A percentile compares a stretch with the other conserved stretches of the same genome.
Evolutionary conservation across 1,284 basidiomycete species (phyloP).

Genomic region (Cutaneotrichosporon cavernicola): DNA sequence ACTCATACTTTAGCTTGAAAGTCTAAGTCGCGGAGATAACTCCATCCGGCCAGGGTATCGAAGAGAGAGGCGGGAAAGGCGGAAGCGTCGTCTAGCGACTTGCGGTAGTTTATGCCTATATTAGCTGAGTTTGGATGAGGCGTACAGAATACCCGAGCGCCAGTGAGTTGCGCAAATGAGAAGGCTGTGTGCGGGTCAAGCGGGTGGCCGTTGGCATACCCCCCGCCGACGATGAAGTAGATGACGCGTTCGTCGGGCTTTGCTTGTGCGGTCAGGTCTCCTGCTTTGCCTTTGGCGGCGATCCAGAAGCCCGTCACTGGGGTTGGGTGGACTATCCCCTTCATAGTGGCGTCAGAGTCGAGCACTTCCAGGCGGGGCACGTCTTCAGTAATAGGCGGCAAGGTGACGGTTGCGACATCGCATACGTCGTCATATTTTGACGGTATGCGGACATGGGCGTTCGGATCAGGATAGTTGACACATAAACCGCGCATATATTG

Average conservation of each 20-base stretch:
- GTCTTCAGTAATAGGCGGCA: not conserved
- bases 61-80: slow-evolving; percentile 20
- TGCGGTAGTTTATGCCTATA: slow-evolving; percentile 24
- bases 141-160: slow-evolving; percentile 14
- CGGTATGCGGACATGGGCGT: slow-evolving; percentile 1
- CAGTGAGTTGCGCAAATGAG: slow-evolving; percentile 10
- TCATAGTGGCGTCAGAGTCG: not conserved
- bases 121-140: not conserved
- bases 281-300: not conserved
- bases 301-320: slow-evolving; percentile 12
- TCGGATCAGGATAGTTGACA: slow-evolving; percentile 12
- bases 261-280: not conserved
- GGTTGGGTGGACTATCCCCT: not conserved
- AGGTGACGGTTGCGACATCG: slow-evolving; percentile 1
- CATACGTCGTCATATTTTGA: slow-evolving; percentile 2
- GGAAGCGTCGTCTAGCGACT: slow-evolving; percentile 14
- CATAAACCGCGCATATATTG: slow-evolving; percentile 5
- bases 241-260: slow-evolving; percentile 14
- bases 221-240: slow-evolving; percentile 23
- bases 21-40: slow-evolving; percentile 17
- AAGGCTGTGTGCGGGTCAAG: slow-evolving; percentile 14
- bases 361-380: slow-evolving; percentile 12
- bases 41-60: slow-evolving; percentile 21
- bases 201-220: slow-evolving; percentile 20
- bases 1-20: slow-evolving; percentile 18